Base-by-base conservation (phyloP, 768 basidiomycete species). In the Leccinellum luteum region DNA sequence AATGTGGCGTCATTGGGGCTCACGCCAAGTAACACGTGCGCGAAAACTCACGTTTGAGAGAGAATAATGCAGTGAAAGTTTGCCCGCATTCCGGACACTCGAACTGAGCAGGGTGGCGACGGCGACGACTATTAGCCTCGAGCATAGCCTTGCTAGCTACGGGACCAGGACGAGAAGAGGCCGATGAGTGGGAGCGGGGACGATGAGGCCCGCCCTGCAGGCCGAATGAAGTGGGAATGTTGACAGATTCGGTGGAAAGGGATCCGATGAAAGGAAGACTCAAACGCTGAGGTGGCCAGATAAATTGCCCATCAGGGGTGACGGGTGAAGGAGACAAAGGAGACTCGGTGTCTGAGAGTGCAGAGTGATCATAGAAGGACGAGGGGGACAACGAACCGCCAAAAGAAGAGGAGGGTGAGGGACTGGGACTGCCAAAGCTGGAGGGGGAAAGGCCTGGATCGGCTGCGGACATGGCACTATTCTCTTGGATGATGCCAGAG, bases 141-240 rank as follows among this genome's bases (percentile, higher is more conserved):
- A 71, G 61, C 72, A 74, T 72, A 0, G 71, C 71, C 54, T 62
- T 72, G 48, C 69, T 72, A 0, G 71, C 72, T 3, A 72, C 71
- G 1, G 65, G 60, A 9, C 61, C 59, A 9, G 10, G 60, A 17
- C 58, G 64, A 15, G 51, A n/a, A 35, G 54, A 38, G 2, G 56
- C 47, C 4, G 63, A 49, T 0, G 70, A 64, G n/a, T 6, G 28
- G 6, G 68, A 61, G 10, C 60, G 65, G 9, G 55, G 34, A 14
- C 72, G 70, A 2, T 55, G 58, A 55, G 60, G 63, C 4, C 52
- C 49, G 3, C 10, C 0, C 17, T 58, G 55, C 2, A 45, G n/a
- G 13, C 44, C 44, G 0, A 56, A 31, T 30, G 43, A 44, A 19
- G 21, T 19, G 14, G 35, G 5, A n/a, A 27, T 38, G 12, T 43